Evolutionary conservation across 345 rosid species (phyloP), one percentile per base, ranked within the genome.

Genomic region (Salix brachista): DNA sequence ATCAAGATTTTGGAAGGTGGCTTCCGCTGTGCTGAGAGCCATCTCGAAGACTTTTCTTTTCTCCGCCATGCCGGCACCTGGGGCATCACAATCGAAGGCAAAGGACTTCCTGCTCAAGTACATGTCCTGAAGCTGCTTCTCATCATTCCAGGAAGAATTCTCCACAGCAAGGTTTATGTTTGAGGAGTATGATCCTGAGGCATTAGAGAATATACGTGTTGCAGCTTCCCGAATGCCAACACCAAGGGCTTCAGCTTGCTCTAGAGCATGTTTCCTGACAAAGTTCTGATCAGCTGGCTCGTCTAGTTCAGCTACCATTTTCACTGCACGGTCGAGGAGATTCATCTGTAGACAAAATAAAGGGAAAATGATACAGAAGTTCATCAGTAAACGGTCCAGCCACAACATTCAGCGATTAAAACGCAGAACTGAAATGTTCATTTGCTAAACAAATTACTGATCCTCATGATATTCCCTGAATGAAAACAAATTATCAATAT

Each of bases 81-180:
- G 99, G 56, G 99, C 93, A 82, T 96, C 97, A 41, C 83, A 85
- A 73, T 96, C 97, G 12, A 96, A 96, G 21, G 99, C 99, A 82
- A 96, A 96, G 9, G 99, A 96, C 79, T 96, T 96, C 50, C 99
- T 80, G 89, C 99, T 92, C 89, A 96, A 77, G 78, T 96, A 96
- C 99, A 96, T 96, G 88, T 96, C 99, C 74, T 96, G 99, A 75
- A 96, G 99, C 85, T 96, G 97, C 83, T 91, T 93, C 94, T 96
- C 98, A n/a, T 96, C 98, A 77, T 93, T 96, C 99, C 99, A 96
- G 1, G 98, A 89, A 71, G 99, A 96, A 81, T 96, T 96, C 85
- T 93, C 99, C 26, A 96, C 97, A 14, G 98, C 99, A 74, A 96
- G 95, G 73, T 88, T 93, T 72, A 96, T 84, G 81, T 92, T 96